Evolutionary conservation across 129 eudicot genomes (phyloP).

Genomic region (Pulicaria dysenterica): DNA sequence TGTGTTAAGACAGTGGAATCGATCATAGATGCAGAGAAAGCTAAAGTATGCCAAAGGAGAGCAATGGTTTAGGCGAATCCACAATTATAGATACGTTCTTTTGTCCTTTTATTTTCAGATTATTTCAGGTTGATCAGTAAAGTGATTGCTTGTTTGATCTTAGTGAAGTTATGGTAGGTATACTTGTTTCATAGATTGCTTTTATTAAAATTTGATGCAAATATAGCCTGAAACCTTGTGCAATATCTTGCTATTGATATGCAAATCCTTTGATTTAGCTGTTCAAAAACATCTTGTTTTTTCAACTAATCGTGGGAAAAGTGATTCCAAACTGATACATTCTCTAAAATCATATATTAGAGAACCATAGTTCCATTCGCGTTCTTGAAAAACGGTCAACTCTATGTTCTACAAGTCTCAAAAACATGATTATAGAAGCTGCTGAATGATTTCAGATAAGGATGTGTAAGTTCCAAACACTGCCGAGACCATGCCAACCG

Average conservation of each 20-base stretch:
- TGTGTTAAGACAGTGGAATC: slow-evolving; percentile 72
- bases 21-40: slow-evolving; percentile 92
- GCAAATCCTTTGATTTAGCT: too few species aligned
- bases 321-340: background rate
- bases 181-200: background rate
- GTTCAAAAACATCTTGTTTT: too few species aligned
- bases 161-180: background rate
- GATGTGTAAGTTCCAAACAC: slow-evolving; percentile 66
- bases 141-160: slow-evolving; percentile 13
- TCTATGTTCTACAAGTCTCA: background rate
- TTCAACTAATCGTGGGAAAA: too few species aligned
- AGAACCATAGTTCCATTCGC: background rate
- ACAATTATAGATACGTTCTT: background rate
- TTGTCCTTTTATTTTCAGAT: background rate
- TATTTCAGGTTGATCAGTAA: background rate
- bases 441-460: slow-evolving; percentile 53
- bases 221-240: background rate
- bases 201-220: background rate
- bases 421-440: slow-evolving; percentile 27
- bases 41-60: slow-evolving; percentile 59
- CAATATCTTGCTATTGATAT: too few species aligned
- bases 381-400: slow-evolving; percentile 1
- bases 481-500: slow-evolving; percentile 57
- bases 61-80: slow-evolving; percentile 39
- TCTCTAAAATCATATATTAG: background rate